Base-by-base conservation (phyloP, 768 basidiomycete genomes). In the Cystofilobasidium ferigula region DNA sequence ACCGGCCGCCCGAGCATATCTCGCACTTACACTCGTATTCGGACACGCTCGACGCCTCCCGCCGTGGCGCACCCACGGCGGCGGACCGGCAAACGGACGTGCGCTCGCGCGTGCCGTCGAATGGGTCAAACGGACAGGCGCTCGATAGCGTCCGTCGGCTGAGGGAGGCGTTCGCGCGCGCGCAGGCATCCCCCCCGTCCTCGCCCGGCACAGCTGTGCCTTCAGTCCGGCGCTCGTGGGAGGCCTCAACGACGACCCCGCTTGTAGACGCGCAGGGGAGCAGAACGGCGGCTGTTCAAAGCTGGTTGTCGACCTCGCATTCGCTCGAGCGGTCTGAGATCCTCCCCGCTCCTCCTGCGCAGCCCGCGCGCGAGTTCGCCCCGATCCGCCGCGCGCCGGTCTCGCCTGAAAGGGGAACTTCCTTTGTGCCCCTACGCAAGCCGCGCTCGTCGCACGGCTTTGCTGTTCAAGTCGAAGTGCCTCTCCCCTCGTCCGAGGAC, bases 351-450 rank as follows among this genome's bases (percentile, higher is more conserved):
- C 45, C 30, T 9, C n/a, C 57, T n/a, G 51, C 61, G n/a, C 48
- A 47, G 3, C 38, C 48, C 24, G 47, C 47, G 20, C 60, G 45
- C 32, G n/a, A 26, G 4, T 36, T 36, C 30, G 40, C 35, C n/a
- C 57, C 57, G 9, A 57, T 36, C 32, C 18, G 26, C 13, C 57
- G 35, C 57, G 35, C 57, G 22, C 43, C 58, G n/a, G n/a, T n/a
- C n/a, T n/a, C n/a, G n/a, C n/a, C n/a, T 30, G 47, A 30, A 30
- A 48, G 61, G 16, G 35, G 36, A 22, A 14, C 48, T 22, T 36
- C 54, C 51, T 14, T 62, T 28, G 48, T 34, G 10, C 61, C 35
- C 28, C 61, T 48, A 35, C 36, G 36, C 61, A 48, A 62, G 34
- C 32, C 36, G 18, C 51, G 62, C 28, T 63, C 62, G 13, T 9